A percentile compares a stretch with the other conserved stretches of the same genome.
These are phyloP conservation scores for Boletus hoseneyae DNA, from an alignment of 1,284 basidiomycete species.

Conservation along the genomic window DNA sequence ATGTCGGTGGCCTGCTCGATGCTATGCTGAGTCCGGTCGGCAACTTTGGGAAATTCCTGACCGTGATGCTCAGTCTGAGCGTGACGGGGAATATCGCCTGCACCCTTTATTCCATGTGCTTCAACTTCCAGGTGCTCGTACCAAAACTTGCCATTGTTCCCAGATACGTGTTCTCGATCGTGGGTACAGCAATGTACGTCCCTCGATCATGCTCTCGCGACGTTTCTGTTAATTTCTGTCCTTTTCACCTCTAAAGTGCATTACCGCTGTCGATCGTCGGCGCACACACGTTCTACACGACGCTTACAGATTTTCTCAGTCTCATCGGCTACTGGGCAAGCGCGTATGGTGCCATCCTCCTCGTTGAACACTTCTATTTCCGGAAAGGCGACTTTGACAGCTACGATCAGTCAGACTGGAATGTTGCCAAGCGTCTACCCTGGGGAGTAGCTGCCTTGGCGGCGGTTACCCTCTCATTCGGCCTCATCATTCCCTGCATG, in stretches of 20 bases:
- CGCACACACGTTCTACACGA: conserved; percentile 60
- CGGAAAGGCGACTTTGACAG: conserved; percentile 45
- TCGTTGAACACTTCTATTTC: conserved; percentile 65
- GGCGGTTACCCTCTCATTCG: conserved; percentile 50
- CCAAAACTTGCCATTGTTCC: conserved; percentile 70
- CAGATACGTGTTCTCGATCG: conserved; percentile 81
- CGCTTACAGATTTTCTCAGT: conserved; percentile 67
- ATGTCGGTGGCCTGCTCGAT: conserved; percentile 72
- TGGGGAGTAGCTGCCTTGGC: conserved; percentile 60
- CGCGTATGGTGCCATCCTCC: conserved; percentile 55
- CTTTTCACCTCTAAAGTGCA: conserved; percentile 20
- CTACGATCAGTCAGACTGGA: conserved; percentile 58
- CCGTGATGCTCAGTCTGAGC: conserved; percentile 77
- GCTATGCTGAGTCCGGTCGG: conserved; percentile 69
- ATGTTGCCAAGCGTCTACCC: conserved; percentile 52
- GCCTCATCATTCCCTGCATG: conserved; percentile 66
- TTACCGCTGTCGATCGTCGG: conserved; percentile 67
- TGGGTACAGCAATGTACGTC: conserved; percentile 76
- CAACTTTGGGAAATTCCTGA: conserved; percentile 84
- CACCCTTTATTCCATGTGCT: conserved; percentile 81
- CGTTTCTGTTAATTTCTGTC: conserved; percentile 12
- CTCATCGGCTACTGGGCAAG: conserved; percentile 74
- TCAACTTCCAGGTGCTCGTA: conserved; percentile 77
- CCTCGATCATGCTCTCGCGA: not conserved
- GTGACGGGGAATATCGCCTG: conserved; percentile 84